Evolutionary conservation across 495 filamentous ascomycete genomes (phyloP).

Genomic region (Viridothelium virens): DNA sequence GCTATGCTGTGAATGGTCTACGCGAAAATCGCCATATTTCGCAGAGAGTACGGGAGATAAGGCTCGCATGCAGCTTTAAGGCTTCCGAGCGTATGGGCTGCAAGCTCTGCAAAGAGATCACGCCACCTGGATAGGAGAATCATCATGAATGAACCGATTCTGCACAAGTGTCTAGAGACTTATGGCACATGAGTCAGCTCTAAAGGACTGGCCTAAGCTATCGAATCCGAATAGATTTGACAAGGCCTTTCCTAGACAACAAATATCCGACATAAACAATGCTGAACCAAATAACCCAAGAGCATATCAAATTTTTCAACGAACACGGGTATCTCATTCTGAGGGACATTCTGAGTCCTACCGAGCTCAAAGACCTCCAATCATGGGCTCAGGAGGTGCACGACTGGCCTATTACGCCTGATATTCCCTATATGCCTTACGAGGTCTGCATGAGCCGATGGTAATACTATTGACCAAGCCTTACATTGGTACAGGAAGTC

Average conservation of each 20-base stretch:
- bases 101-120: background rate
- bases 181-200: background rate
- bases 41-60: background rate
- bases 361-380: slow-evolving; percentile 32
- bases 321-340: slow-evolving; percentile 39
- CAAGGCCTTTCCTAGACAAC: too few species aligned
- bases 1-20: too few species aligned
- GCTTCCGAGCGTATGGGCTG: background rate
- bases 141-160: slow-evolving; percentile 1
- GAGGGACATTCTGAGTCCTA: slow-evolving; percentile 28
- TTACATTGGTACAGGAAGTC: slow-evolving; percentile 32
- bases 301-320: slow-evolving; percentile 36
- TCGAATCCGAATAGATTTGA: too few species aligned
- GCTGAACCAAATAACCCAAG: slow-evolving; percentile 7
- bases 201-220: background rate
- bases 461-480: background rate
- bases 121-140: background rate
- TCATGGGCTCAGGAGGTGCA: slow-evolving; percentile 42
- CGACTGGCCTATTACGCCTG: slow-evolving; percentile 33
- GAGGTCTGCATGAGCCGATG: slow-evolving; percentile 14
- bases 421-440: slow-evolving; percentile 40
- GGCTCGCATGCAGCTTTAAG: background rate
- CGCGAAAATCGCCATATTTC: too few species aligned
- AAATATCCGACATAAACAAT: too few species aligned
- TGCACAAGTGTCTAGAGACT: background rate